Conservation (phyloP, 1,284 basidiomycete species). For the Cryptococcus floricola region DNA sequence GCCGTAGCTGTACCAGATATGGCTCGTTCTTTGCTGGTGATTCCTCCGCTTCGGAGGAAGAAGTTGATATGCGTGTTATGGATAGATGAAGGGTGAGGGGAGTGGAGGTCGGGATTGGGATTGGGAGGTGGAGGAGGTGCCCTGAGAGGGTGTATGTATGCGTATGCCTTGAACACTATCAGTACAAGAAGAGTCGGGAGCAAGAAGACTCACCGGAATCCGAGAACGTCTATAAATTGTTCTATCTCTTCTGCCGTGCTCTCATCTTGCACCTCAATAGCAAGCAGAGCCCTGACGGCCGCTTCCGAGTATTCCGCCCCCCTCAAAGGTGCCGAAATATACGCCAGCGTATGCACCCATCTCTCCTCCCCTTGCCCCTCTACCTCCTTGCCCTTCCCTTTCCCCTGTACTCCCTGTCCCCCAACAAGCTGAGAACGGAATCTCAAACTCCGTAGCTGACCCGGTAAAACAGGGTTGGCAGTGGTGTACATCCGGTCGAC, state of each 20-base stretch:
- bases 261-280: constrained; percentile 26
- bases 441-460: constrained; percentile 27
- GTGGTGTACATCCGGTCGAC: constrained; percentile 33
- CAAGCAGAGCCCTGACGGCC: constrained; percentile 31
- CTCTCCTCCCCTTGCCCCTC: constrained; percentile 13
- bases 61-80: constrained; percentile 21
- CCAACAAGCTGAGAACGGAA: constrained; percentile 8
- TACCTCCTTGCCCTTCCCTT: constrained; percentile 1
- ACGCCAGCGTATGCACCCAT: constrained; percentile 23
- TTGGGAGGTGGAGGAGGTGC: constrained; percentile 36
- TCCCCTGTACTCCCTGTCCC: background rate
- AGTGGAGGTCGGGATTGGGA: constrained; percentile 18
- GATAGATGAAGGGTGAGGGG: constrained; percentile 31
- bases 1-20: constrained; percentile 37
- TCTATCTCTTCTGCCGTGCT: constrained; percentile 25
- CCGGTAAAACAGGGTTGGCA: constrained; percentile 28
- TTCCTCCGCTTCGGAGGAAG: constrained; percentile 2
- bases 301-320: constrained; percentile 38
- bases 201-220: constrained; percentile 34
- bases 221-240: constrained; percentile 32
- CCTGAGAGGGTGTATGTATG: constrained; percentile 32
- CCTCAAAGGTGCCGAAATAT: constrained; percentile 29
- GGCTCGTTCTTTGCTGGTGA: constrained; percentile 19
- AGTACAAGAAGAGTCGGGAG: background rate
- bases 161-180: constrained; percentile 23